Evolutionary conservation across 116 monocot genomes (phyloP), one percentile per base, ranked within the genome.

Genomic region (Iris pallida): DNA sequence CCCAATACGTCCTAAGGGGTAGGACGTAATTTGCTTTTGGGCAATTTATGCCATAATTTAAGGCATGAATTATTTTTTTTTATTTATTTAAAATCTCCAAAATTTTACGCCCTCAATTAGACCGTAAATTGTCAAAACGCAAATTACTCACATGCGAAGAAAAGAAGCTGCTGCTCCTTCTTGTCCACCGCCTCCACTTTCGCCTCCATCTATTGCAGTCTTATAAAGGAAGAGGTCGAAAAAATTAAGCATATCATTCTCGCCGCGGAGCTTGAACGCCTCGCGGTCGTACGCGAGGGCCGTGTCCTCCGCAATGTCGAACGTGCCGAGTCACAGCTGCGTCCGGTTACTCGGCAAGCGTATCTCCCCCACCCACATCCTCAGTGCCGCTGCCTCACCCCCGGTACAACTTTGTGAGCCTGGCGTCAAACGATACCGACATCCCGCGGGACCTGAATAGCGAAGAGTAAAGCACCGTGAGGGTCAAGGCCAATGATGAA

Each of bases 311-410:
- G 90, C 86, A 5, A 83, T 86, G 80, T 90, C 87, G 66, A 90
- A 90, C 20, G 90, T 90, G 59, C 90, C 90, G 45, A 90, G 87
- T 87, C 90, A 90, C 16, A 86, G 87, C 43, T 87, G 73, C 42
- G 84, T 87, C 41, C 90, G 86, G 75, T 84, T 90, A 46, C 78
- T 66, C 0, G 90, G 90, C 20, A 90, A 71, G 51, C 90, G 81
- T 16, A 90, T 90, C 79, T 90, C 90, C 2, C 86, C 86, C 19
- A 90, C 90, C 90, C 90, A 90, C 65, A 83, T 90, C 12, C 90
- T 86, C 90, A 90, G 79, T 86, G 90, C 69, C 90, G 69, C 73
- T 90, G 90, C 84, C 90, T 45, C 10, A 90, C 90, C 11, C 90
- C 90, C 90, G 70, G 77, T 90, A 90, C 15, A 87, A 82, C 82